These are phyloP conservation scores for Zelopaecilomyces penicillatus DNA, from an alignment of 2,329 filamentous ascomycete species.

Conservation along the genomic window DNA sequence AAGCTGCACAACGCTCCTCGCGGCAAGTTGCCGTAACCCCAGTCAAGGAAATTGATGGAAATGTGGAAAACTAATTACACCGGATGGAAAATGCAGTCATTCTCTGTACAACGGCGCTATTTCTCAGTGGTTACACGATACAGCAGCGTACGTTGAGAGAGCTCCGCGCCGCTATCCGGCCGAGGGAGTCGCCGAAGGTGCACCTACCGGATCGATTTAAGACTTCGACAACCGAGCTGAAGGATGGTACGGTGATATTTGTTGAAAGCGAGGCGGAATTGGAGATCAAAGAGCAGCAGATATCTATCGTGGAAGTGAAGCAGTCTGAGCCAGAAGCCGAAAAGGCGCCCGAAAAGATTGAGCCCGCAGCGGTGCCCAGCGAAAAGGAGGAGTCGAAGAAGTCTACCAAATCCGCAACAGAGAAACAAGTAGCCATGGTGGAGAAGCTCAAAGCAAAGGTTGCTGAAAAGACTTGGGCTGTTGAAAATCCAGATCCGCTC, in stretches of 20 bases:
- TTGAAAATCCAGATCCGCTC: constrained; percentile 27
- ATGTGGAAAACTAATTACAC: background rate
- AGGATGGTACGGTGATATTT: constrained; percentile 36
- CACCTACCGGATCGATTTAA: constrained; percentile 45
- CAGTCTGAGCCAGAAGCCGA: constrained; percentile 11
- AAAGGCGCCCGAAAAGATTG: background rate
- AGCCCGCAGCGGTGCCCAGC: constrained; percentile 18
- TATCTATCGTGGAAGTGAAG: constrained; percentile 28
- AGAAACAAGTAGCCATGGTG: constrained; percentile 24
- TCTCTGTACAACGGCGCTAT: constrained; percentile 72
- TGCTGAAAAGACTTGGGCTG: constrained; percentile 24
- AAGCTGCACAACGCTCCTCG: constrained; percentile 20
- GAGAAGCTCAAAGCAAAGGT: constrained; percentile 23
- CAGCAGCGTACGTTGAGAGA: constrained; percentile 79
- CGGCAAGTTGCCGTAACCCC: background rate
- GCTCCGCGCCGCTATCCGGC: constrained; percentile 63
- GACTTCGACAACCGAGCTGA: constrained; percentile 35
- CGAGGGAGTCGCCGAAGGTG: constrained; percentile 36
- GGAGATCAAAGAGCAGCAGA: constrained; percentile 16
- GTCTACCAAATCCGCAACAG: constrained; percentile 10
- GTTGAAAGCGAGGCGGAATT: constrained; percentile 27
- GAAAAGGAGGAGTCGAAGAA: constrained; percentile 10
- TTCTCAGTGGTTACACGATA: constrained; percentile 77
- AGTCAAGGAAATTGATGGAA: background rate
- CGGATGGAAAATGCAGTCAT: constrained; percentile 42